Evolutionary conservation across 2,329 filamentous ascomycete genomes (phyloP).

Genomic region (Periconia sp.): DNA sequence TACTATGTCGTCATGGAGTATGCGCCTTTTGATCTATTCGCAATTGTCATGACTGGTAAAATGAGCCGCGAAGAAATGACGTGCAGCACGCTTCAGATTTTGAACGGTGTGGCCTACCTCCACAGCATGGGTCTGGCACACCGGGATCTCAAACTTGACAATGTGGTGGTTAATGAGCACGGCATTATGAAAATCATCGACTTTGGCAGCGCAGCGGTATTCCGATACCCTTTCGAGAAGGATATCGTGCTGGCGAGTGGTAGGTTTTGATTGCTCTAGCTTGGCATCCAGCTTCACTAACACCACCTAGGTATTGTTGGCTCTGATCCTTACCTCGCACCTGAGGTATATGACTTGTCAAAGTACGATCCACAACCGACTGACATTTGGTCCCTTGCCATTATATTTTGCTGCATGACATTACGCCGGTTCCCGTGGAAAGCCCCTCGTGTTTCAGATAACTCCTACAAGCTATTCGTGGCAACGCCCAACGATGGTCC

Average conservation of each 20-base stretch:
- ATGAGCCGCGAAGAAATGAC: conserved; percentile 91
- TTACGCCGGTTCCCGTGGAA: conserved; percentile 96
- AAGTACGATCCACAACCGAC: conserved; percentile 93
- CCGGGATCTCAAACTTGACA: conserved; percentile 93
- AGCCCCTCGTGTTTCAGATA: conserved; percentile 85
- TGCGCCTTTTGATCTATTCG: conserved; percentile 92
- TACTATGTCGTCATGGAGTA: conserved; percentile 99
- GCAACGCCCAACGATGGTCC: conserved; percentile 67
- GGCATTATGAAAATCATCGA: conserved; percentile 99
- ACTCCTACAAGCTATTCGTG: conserved; percentile 91
- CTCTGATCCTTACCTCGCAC: conserved; percentile 94
- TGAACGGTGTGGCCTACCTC: conserved; percentile 91
- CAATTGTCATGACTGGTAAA: conserved; percentile 97
- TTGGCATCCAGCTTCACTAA: conserved; percentile 15
- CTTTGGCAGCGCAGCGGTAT: conserved; percentile 96
- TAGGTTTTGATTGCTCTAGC: conserved; percentile 48
- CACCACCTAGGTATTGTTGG: conserved; percentile 66
- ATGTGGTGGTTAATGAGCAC: conserved; percentile 93
- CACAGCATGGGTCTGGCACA: conserved; percentile 95
- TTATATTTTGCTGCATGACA: conserved; percentile 99
- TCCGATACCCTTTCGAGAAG: conserved; percentile 94
- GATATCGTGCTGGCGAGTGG: conserved; percentile 79
- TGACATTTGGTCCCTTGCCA: conserved; percentile 97
- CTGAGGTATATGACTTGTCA: conserved; percentile 91
- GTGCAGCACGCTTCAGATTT: conserved; percentile 90